Percentiles rank a stretch among this genome's conserved stretches.
phyloP scores from a whole-genome alignment of 352 stramenopile species.

The Discostella stelligera region DNA sequence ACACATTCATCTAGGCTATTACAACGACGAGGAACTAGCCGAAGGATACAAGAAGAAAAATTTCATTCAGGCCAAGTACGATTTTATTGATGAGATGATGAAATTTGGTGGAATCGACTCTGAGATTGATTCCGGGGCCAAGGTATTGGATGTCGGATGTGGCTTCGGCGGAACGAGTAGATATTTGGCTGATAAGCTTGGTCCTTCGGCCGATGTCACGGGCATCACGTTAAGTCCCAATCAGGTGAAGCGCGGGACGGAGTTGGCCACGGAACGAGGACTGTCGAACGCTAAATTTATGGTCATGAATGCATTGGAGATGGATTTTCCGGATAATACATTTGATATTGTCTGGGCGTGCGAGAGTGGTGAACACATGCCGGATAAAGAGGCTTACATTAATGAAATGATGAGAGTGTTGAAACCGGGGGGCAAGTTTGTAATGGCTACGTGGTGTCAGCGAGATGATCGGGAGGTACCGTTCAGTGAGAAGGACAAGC shows the following conservation, averaged over 20 bases:
- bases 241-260: slow-evolving; percentile 81
- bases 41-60: slow-evolving; percentile 82
- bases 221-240: slow-evolving; percentile 86
- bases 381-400: slow-evolving; percentile 87
- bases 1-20: slow-evolving; percentile 90
- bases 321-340: slow-evolving; percentile 85
- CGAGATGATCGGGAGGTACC: slow-evolving; percentile 81
- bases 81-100: slow-evolving; percentile 90
- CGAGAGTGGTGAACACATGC: slow-evolving; percentile 89
- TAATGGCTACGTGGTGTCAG: slow-evolving; percentile 87
- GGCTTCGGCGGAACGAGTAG: slow-evolving; percentile 88
- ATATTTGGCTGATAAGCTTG: slow-evolving; percentile 88
- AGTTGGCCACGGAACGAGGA: slow-evolving; percentile 77
- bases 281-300: slow-evolving; percentile 84
- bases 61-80: slow-evolving; percentile 88
- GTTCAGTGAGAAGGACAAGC: slow-evolving; percentile 82
- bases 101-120: slow-evolving; percentile 77
- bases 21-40: slow-evolving; percentile 79
- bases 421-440: slow-evolving; percentile 86
- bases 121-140: slow-evolving; percentile 45
- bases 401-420: slow-evolving; percentile 88
- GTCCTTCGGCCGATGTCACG: slow-evolving; percentile 82
- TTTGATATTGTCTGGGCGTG: slow-evolving; percentile 89
- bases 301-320: slow-evolving; percentile 86
- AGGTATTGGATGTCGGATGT: slow-evolving; percentile 88